Conservation (phyloP, 1,139 yeast genomes). For the Protomyces arabidopsidicola region DNA sequence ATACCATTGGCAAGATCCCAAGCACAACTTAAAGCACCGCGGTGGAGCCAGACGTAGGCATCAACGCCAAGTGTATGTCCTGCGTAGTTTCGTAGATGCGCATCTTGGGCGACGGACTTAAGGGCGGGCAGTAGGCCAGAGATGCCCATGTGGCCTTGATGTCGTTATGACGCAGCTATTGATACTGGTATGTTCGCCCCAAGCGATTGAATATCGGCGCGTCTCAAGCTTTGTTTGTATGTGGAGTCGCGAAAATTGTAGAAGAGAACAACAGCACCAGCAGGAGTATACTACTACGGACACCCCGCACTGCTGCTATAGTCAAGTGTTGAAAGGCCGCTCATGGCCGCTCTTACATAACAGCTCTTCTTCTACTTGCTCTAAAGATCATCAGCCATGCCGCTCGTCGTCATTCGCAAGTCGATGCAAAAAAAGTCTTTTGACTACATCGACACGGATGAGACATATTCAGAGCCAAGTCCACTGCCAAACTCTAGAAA, state of each 20-base stretch:
- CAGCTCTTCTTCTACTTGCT: too few species aligned
- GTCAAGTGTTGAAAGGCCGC: too few species aligned
- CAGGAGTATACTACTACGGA: too few species aligned
- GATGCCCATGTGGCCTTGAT: slow-evolving; percentile 25
- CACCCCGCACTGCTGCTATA: too few species aligned
- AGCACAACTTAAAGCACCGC: slow-evolving; percentile 78
- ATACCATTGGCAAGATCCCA: slow-evolving; percentile 68
- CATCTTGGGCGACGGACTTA: slow-evolving; percentile 32
- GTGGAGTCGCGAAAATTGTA: too few species aligned
- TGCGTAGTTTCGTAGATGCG: slow-evolving; percentile 17
- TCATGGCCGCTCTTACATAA: too few species aligned
- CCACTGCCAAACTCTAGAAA: background rate
- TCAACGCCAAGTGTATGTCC: slow-evolving; percentile 73
- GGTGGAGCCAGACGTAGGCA: slow-evolving; percentile 94
- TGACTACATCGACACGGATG: background rate
- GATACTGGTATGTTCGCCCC: too few species aligned
- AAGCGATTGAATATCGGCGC: too few species aligned
- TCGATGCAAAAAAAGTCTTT: background rate
- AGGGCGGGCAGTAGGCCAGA: slow-evolving; percentile 33
- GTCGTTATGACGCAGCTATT: too few species aligned
- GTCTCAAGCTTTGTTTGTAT: too few species aligned
- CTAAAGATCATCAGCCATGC: too few species aligned
- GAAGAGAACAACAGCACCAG: too few species aligned
- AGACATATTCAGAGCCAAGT: background rate
- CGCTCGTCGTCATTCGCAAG: background rate